These are phyloP conservation scores for Aspergillus tanneri DNA, from an alignment of 2,329 filamentous ascomycete species.

Conservation along the genomic window DNA sequence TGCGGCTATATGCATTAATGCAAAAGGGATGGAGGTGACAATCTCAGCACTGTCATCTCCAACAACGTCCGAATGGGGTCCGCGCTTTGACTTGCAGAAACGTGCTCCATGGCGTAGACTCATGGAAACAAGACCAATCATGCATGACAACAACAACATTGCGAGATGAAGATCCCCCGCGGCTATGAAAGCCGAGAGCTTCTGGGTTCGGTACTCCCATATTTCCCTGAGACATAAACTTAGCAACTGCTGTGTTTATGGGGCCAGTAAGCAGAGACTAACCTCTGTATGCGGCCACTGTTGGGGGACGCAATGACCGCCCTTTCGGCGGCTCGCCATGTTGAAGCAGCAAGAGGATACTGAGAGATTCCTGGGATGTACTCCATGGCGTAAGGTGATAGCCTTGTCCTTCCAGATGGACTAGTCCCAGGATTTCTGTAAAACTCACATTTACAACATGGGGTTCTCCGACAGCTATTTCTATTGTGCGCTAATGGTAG, in stretches of 20 bases:
- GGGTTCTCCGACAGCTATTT: too few species aligned
- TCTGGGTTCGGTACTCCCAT: constrained; percentile 27
- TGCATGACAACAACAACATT: constrained; percentile 20
- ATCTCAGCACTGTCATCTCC: neutral
- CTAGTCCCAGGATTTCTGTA: too few species aligned
- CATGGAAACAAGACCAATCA: constrained; percentile 17
- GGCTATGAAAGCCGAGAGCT: constrained; percentile 24
- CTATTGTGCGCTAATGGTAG: too few species aligned
- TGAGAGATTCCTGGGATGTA: neutral
- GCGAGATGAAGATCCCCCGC: constrained; percentile 26
- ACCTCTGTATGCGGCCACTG: constrained; percentile 6
- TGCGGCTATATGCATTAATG: constrained; percentile 18
- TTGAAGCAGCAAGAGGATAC: constrained; percentile 2
- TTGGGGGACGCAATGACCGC: neutral
- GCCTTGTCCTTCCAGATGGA: too few species aligned
- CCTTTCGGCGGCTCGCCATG: neutral
- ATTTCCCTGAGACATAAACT: constrained; percentile 8
- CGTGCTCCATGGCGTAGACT: constrained; percentile 11
- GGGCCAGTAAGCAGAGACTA: neutral
- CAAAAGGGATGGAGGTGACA: constrained; percentile 11
- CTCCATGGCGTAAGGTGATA: neutral
- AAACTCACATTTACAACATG: too few species aligned
- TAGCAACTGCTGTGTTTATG: neutral
- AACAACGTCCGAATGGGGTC: constrained; percentile 2
- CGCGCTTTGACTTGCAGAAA: constrained; percentile 7